phyloP scores from a whole-genome alignment of 1,284 basidiomycete species.

The Pholiota adiposa region DNA sequence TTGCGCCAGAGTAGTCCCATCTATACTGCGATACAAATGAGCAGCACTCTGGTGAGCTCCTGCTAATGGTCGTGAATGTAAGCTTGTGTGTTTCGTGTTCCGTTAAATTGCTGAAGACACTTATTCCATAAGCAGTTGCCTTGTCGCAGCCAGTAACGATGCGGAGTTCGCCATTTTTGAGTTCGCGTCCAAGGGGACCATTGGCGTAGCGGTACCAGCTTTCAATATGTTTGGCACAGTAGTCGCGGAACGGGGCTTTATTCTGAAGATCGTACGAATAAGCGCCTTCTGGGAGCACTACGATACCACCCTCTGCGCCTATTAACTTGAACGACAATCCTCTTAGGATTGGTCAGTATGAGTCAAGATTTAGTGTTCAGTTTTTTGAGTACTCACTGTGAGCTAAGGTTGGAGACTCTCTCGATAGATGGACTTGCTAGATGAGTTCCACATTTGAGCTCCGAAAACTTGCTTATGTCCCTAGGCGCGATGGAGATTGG shows the following conservation, averaged over 20 bases:
- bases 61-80: not conserved
- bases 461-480: not conserved
- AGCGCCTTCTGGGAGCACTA: not conserved
- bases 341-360: too few species aligned
- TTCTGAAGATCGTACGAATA: not conserved
- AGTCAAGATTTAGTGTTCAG: too few species aligned
- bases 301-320: too few species aligned
- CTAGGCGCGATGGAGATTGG: not conserved
- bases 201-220: not conserved
- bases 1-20: not conserved
- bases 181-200: not conserved
- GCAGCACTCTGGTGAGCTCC: not conserved
- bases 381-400: too few species aligned
- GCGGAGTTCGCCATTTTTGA: not conserved
- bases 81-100: not conserved
- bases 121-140: not conserved
- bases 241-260: not conserved
- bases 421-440: too few species aligned
- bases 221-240: not conserved
- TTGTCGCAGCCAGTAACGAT: not conserved
- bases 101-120: too few species aligned
- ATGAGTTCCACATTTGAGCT: not conserved
- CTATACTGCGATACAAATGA: not conserved
- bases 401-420: too few species aligned
- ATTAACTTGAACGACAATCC: too few species aligned